Evolutionary conservation across 1,284 basidiomycete species (phyloP).

Genomic region (Ustilago curta): DNA sequence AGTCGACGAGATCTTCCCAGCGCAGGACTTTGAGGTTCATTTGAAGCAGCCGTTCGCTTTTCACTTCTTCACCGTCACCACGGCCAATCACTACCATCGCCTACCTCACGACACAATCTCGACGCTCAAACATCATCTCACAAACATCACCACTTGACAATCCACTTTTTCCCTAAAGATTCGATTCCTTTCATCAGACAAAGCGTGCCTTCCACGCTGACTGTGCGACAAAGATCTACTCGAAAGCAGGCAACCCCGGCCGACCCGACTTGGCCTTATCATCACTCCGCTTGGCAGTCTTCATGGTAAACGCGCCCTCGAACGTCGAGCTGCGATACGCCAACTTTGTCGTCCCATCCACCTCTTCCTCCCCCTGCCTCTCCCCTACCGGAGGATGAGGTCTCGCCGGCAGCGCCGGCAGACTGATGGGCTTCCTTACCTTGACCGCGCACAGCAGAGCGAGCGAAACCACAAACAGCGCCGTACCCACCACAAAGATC

Average conservation of each 20-base stretch:
- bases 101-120: too few relatives aligned
- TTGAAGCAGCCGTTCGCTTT: background rate
- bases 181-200: too few relatives aligned
- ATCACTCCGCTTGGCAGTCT: conserved; percentile 13
- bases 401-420: conserved; percentile 54
- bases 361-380: background rate
- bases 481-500: conserved; percentile 55
- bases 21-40: conserved; percentile 31
- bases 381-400: conserved; percentile 23
- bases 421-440: conserved; percentile 50
- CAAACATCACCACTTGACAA: too few relatives aligned
- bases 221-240: background rate
- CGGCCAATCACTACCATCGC: too few relatives aligned
- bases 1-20: conserved; percentile 36
- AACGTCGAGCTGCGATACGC: conserved; percentile 29
- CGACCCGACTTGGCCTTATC: background rate
- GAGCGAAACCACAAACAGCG: conserved; percentile 40
- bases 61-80: background rate
- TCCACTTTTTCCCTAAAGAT: too few relatives aligned
- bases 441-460: conserved; percentile 46
- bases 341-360: conserved; percentile 7
- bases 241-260: conserved; percentile 24
- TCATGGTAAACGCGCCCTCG: conserved; percentile 30
- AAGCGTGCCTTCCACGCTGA: background rate
- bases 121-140: too few relatives aligned